Evolutionary conservation across 2,329 filamentous ascomycete species (phyloP).

Genomic region (Pestalotiopsis sp.): DNA sequence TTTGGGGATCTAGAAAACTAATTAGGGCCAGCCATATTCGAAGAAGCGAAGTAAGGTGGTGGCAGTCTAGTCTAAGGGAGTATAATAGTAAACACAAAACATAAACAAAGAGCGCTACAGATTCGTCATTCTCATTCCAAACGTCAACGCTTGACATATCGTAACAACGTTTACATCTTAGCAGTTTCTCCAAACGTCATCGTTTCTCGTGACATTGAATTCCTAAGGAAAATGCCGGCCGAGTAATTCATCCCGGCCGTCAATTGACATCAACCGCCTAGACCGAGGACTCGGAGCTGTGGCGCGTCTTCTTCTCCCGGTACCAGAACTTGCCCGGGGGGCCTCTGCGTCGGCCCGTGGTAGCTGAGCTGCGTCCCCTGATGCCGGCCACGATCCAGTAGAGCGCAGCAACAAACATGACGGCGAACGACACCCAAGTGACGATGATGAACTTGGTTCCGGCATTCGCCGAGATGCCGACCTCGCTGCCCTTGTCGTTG

Average conservation of each 20-base stretch:
- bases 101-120: neutral
- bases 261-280: neutral
- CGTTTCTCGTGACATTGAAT: neutral
- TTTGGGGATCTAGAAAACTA: neutral
- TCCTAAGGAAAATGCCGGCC: neutral
- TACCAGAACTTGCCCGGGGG: neutral
- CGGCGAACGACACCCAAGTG: conserved; percentile 48
- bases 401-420: conserved; percentile 40
- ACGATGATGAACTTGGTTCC: conserved; percentile 48
- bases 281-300: neutral
- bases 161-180: neutral
- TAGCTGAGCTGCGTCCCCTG: neutral
- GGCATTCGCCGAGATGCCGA: conserved; percentile 44
- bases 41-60: neutral
- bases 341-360: neutral
- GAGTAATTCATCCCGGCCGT: neutral
- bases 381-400: conserved; percentile 38
- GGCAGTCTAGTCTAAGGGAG: neutral
- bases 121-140: neutral
- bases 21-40: neutral
- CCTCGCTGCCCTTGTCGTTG: conserved; percentile 42
- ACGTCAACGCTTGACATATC: neutral
- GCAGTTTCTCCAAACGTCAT: neutral
- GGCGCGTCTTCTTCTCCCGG: neutral
- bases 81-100: neutral